Percentiles rank a stretch among this genome's conserved stretches.
Conservation (phyloP, 2,329 filamentous ascomycete genomes). For the Xylariaceae sp. region DNA sequence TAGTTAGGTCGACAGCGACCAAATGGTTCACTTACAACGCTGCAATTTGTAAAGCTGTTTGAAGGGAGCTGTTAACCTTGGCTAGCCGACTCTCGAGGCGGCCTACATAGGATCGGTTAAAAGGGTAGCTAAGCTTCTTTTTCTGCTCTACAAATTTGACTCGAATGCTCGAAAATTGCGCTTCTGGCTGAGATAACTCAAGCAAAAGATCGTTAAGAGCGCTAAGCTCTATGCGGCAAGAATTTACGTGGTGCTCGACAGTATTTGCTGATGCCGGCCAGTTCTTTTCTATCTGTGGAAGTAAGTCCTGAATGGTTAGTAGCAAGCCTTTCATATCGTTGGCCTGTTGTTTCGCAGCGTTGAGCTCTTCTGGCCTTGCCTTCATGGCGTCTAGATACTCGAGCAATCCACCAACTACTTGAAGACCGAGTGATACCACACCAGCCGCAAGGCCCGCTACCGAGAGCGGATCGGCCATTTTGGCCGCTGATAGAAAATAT, state of each 20-base stretch:
- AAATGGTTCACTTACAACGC: conserved; percentile 17
- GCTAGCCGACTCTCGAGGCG: conserved; percentile 5
- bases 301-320: conserved; percentile 1
- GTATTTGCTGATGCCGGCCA: conserved; percentile 1
- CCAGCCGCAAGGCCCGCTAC: conserved; percentile 19
- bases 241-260: conserved; percentile 6
- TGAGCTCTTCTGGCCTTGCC: conserved; percentile 16
- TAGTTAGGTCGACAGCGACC: no score
- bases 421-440: conserved; percentile 26
- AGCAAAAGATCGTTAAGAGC: conserved; percentile 2
- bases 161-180: not conserved
- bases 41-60: conserved; percentile 16
- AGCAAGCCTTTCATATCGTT: conserved; percentile 7
- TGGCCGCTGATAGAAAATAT: not conserved
- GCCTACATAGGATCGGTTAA: conserved; percentile 14
- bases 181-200: conserved; percentile 1
- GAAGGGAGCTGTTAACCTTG: conserved; percentile 17
- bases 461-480: conserved; percentile 27
- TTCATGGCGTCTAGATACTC: conserved; percentile 24
- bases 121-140: conserved; percentile 17
- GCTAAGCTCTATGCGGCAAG: conserved; percentile 8
- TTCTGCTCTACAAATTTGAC: conserved; percentile 3
- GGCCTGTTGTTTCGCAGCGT: not conserved
- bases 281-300: not conserved
- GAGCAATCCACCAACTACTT: conserved; percentile 20